These are phyloP conservation scores for Sporothrix inflata DNA, from an alignment of 2,329 filamentous ascomycete species.

Conservation along the genomic window DNA sequence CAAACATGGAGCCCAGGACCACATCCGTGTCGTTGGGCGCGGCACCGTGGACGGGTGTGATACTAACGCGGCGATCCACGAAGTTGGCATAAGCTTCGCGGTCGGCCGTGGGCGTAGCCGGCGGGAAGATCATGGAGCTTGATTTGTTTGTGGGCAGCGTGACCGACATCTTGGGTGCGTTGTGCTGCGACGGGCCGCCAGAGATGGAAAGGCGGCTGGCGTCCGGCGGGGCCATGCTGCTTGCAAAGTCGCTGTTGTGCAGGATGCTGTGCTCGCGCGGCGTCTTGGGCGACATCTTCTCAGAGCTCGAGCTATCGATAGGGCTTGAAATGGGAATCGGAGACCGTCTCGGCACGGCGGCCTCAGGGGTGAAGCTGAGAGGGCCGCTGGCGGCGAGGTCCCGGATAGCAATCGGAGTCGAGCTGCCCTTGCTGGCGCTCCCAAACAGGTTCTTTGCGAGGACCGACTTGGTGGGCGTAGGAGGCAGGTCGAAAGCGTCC, in stretches of 20 bases:
- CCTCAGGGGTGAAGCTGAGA: constrained; percentile 21
- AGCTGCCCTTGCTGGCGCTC: constrained; percentile 28
- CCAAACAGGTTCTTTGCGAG: constrained; percentile 44
- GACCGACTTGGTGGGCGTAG: constrained; percentile 83
- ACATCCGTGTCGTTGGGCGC: constrained; percentile 76
- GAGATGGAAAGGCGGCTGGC: constrained; percentile 84
- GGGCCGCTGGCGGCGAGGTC: constrained; percentile 8
- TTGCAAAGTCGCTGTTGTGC: constrained; percentile 20
- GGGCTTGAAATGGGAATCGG: constrained; percentile 46
- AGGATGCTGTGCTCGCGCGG: constrained; percentile 65
- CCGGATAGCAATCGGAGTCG: constrained; percentile 34
- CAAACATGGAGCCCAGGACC: constrained; percentile 74
- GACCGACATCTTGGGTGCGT: constrained; percentile 37
- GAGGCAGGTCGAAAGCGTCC: constrained; percentile 75
- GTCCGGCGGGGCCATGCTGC: constrained; percentile 69
- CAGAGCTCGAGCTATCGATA: constrained; percentile 56
- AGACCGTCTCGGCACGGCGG: not conserved
- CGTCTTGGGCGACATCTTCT: constrained; percentile 68
- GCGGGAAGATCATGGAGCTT: constrained; percentile 52
- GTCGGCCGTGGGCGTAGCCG: constrained; percentile 79
- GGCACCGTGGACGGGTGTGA: constrained; percentile 71
- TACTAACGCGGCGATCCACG: constrained; percentile 60
- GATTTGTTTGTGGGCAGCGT: constrained; percentile 34
- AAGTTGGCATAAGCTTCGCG: constrained; percentile 58
- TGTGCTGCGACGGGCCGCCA: constrained; percentile 42